A percentile compares a stretch with the other conserved stretches of the same genome.
These are phyloP conservation scores for Marasmius sp. DNA, from an alignment of 1,284 basidiomycete species.

Conservation along the genomic window DNA sequence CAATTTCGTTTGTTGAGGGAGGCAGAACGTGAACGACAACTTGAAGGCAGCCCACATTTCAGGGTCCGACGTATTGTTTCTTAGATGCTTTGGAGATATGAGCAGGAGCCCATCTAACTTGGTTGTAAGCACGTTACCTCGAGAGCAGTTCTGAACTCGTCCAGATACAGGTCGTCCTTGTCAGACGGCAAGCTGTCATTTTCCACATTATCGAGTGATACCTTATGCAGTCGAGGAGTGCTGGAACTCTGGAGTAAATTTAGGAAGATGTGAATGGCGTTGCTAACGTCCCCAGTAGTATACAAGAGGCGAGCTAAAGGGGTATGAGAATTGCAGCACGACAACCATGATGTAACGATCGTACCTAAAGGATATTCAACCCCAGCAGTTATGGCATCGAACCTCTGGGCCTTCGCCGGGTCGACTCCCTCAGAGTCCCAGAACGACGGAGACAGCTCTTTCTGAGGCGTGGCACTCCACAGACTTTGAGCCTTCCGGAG, in stretches of 20 bases:
- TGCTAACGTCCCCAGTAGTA: conserved; percentile 70
- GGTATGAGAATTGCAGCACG: conserved; percentile 1
- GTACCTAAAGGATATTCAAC: conserved; percentile 78
- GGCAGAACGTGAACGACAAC: conserved; percentile 61
- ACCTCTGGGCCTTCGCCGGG: conserved; percentile 34
- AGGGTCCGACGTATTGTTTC: conserved; percentile 45
- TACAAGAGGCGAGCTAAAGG: conserved; percentile 68
- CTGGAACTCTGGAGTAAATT: conserved; percentile 50
- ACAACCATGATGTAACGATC: conserved; percentile 13
- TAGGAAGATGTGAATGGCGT: conserved; percentile 69
- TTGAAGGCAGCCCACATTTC: conserved; percentile 42
- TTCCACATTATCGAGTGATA: conserved; percentile 21
- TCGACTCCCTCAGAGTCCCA: conserved; percentile 66
- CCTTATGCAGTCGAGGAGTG: conserved; percentile 16
- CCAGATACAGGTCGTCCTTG: conserved; percentile 66
- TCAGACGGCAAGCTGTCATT: conserved; percentile 16
- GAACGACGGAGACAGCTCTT: conserved; percentile 71
- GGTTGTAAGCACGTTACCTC: conserved; percentile 43
- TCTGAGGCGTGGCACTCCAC: conserved; percentile 48
- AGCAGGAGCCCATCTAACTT: conserved; percentile 8
- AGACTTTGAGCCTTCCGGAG: conserved; percentile 66
- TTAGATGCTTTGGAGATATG: conserved; percentile 54
- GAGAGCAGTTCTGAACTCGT: conserved; percentile 79
- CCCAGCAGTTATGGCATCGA: conserved; percentile 64
- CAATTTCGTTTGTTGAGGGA: conserved; percentile 49